Percentiles rank a stretch among this genome's conserved stretches.
These are phyloP conservation scores for Anthoceros angustus DNA, from an alignment of 225 moss, liverwort and hornwort genomes.

Conservation along the genomic window DNA sequence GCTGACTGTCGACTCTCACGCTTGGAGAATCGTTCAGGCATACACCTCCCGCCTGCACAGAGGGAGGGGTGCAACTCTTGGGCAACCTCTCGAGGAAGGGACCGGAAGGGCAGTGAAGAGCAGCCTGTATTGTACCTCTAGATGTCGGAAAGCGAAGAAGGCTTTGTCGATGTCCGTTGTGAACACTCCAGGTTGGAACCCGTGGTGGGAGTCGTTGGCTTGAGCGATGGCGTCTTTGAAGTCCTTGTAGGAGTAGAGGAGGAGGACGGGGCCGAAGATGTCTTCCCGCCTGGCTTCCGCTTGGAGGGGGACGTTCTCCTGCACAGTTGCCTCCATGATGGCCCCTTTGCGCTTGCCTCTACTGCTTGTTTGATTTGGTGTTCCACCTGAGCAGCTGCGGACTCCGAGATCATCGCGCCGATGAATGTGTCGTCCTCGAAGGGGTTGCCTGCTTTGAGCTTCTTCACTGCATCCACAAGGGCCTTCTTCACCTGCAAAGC, in stretches of 20 bases:
- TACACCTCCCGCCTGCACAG: slow-evolving; percentile 60
- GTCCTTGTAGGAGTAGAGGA: slow-evolving; percentile 71
- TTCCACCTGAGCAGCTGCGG: slow-evolving; percentile 62
- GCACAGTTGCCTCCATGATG: slow-evolving; percentile 44
- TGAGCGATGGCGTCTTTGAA: slow-evolving; percentile 81
- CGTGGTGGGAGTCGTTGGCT: slow-evolving; percentile 75
- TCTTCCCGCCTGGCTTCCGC: slow-evolving; percentile 74
- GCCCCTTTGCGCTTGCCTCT: slow-evolving; percentile 46
- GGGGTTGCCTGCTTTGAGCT: slow-evolving; percentile 72
- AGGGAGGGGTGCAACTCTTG: neutral
- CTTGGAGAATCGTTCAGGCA: slow-evolving; percentile 75
- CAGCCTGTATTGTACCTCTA: slow-evolving; percentile 36
- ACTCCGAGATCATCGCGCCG: slow-evolving; percentile 93
- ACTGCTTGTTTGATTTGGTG: slow-evolving; percentile 67
- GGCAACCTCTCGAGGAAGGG: neutral
- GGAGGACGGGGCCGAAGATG: slow-evolving; percentile 80
- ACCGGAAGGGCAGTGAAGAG: too few relatives aligned
- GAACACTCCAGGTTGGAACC: slow-evolving; percentile 71
- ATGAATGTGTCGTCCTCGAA: slow-evolving; percentile 73
- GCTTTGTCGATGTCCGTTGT: slow-evolving; percentile 79
- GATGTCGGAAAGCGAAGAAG: slow-evolving; percentile 77
- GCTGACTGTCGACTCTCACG: slow-evolving; percentile 66
- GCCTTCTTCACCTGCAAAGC: slow-evolving; percentile 44
- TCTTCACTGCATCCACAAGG: slow-evolving; percentile 45
- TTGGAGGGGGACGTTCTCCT: slow-evolving; percentile 67